phyloP scores from a whole-genome alignment of 2,329 filamentous ascomycete species.

The Penicillium thymicola region DNA sequence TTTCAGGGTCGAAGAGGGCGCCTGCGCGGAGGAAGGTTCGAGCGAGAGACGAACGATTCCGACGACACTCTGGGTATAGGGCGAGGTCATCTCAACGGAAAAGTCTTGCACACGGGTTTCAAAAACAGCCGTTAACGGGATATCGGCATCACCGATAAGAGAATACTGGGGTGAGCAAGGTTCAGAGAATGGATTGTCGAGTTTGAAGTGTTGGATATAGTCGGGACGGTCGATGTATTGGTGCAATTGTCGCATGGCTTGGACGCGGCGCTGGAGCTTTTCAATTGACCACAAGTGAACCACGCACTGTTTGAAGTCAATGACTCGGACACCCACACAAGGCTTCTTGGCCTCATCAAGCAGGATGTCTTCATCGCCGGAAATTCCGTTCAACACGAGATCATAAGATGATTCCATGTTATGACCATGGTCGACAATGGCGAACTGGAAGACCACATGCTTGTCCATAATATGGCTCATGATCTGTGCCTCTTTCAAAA shows the following conservation, averaged over 20 bases:
- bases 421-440: constrained; percentile 84
- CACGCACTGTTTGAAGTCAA: constrained; percentile 83
- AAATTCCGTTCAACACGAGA: constrained; percentile 87
- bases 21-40: constrained; percentile 89
- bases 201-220: constrained; percentile 85
- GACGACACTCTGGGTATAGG: constrained; percentile 85
- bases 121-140: constrained; percentile 89
- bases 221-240: constrained; percentile 95
- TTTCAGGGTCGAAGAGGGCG: constrained; percentile 86
- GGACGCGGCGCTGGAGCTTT: constrained; percentile 82
- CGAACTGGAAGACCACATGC: constrained; percentile 90
- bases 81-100: constrained; percentile 82
- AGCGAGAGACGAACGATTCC: constrained; percentile 87
- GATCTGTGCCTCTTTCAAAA: constrained; percentile 91
- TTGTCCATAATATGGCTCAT: constrained; percentile 98
- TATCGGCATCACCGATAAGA: constrained; percentile 85
- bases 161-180: constrained; percentile 89
- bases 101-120: constrained; percentile 94
- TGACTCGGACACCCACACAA: constrained; percentile 82
- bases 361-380: constrained; percentile 77
- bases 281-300: constrained; percentile 93
- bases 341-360: constrained; percentile 82
- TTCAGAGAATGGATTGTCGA: constrained; percentile 92
- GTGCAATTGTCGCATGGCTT: constrained; percentile 93
- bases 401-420: constrained; percentile 91